Conservation (phyloP, 208 protist species). For the Trichomonas tenax region DNA sequence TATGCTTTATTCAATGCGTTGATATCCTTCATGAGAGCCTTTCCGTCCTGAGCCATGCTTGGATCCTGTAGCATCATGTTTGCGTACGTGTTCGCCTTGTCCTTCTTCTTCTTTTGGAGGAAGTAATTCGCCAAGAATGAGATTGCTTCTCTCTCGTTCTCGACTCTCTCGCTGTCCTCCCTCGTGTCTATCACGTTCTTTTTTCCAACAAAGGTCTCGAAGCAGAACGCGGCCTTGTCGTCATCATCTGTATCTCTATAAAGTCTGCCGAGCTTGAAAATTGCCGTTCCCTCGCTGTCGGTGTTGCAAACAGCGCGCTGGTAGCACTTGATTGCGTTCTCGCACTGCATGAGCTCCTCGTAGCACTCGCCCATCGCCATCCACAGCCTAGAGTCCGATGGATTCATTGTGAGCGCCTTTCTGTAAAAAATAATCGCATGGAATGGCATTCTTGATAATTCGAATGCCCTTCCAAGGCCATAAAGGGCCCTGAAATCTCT, state of each 20-base stretch:
- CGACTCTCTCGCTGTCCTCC: not conserved
- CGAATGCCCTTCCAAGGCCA: not conserved
- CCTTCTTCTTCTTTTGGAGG: not conserved
- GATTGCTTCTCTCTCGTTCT: not conserved
- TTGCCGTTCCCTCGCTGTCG: not conserved
- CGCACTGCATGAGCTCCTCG: not conserved
- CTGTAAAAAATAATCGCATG: not conserved
- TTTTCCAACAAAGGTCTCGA: not conserved
- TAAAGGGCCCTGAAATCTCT: not conserved
- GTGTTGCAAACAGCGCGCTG: not conserved
- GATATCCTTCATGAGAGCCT: conserved; percentile 1
- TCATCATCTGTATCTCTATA: not conserved
- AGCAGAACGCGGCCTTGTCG: not conserved
- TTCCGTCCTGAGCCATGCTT: not conserved
- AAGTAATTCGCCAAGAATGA: not conserved
- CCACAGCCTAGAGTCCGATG: not conserved
- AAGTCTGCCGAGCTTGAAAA: not conserved
- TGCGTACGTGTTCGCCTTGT: not conserved
- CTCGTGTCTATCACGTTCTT: not conserved
- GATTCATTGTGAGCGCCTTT: not conserved
- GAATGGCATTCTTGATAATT: conserved; percentile 1
- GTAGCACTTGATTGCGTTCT: conserved; percentile 13
- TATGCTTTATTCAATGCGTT: not conserved
- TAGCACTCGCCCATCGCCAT: not conserved
- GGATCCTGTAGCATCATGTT: not conserved